Conservation (phyloP, 2,329 filamentous ascomycete species). For the Penicillium thymicola region DNA sequence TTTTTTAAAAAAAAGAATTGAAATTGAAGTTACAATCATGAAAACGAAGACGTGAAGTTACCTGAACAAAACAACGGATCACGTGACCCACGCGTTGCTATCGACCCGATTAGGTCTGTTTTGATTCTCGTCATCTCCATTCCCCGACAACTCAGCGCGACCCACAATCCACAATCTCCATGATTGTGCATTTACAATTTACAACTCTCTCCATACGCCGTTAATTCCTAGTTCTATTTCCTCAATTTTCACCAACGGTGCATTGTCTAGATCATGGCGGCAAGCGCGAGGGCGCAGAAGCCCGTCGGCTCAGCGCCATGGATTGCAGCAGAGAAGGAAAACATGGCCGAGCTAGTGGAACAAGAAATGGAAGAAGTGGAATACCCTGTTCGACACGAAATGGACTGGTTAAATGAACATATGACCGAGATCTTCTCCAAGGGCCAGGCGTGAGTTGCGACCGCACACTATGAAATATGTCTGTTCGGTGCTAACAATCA, state of each 20-base stretch:
- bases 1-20: background rate
- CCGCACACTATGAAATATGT: constrained; percentile 2
- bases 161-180: constrained; percentile 4
- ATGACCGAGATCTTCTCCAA: constrained; percentile 91
- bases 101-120: constrained; percentile 22
- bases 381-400: constrained; percentile 86
- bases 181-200: constrained; percentile 2
- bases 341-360: constrained; percentile 70
- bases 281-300: constrained; percentile 41
- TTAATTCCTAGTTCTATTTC: constrained; percentile 8
- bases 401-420: constrained; percentile 98
- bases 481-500: constrained; percentile 28
- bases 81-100: constrained; percentile 18
- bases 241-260: constrained; percentile 20
- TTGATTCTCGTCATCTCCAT: constrained; percentile 23
- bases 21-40: background rate
- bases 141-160: constrained; percentile 13
- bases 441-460: constrained; percentile 71
- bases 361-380: constrained; percentile 90
- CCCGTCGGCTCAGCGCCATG: constrained; percentile 78
- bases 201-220: background rate
- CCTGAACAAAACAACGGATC: background rate
- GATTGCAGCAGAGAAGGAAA: constrained; percentile 79
- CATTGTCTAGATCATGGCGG: constrained; percentile 44
- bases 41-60: background rate